Base-by-base conservation (phyloP, 1,284 basidiomycete species). In the Tranzscheliella williamsii region DNA sequence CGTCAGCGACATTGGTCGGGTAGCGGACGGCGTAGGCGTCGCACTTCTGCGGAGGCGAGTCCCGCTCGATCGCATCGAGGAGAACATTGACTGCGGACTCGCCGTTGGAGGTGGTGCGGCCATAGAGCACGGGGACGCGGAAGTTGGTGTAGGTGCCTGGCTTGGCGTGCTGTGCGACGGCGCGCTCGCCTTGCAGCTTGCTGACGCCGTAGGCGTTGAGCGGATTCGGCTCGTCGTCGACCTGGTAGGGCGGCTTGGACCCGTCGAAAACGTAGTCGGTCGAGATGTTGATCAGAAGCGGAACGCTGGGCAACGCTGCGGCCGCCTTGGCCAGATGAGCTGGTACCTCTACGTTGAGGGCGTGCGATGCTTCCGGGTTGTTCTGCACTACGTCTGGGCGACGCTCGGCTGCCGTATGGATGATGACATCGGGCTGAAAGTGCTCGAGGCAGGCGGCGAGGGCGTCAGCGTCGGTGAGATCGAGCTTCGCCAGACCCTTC, bases 361-460 rank as follows among this genome's bases (percentile, higher is more conserved):
- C 65, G 8, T 79, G 73, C 2, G 79, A 79, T 23, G 79, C 79
- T 6, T 75, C 79, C 5, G 82, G 81, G 57, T 82, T 78, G 8
- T 58, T 67, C 23, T 66, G 65, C 24, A 78, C 70, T 7, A 71
- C 68, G 27, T 78, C 76, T 2, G 78, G 72, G 17, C 81, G 63
- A 18, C 82, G 65, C 63, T 83, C 82, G 2, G 82, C 82, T 2
- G 82, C 82, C 49, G 79, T 80, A 62, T 82, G 81, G 22, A 82
- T 73, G 26, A 83, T 78, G 32, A 76, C 79, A 42, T 81, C 78
- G 1, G 81, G 79, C 34, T 73, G 47, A 43, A 78, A 65, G 5
- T 58, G 39, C 5, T 47, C 41, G 43, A 82, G 76, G 61, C 80
- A 80, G 2, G 68, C 61, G 4, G 78, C 67, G 15, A 82, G 76